Percentiles rank a stretch among this genome's conserved stretches.
phyloP scores from a whole-genome alignment of 345 rosid genomes.

The Euphorbia lathyris region DNA sequence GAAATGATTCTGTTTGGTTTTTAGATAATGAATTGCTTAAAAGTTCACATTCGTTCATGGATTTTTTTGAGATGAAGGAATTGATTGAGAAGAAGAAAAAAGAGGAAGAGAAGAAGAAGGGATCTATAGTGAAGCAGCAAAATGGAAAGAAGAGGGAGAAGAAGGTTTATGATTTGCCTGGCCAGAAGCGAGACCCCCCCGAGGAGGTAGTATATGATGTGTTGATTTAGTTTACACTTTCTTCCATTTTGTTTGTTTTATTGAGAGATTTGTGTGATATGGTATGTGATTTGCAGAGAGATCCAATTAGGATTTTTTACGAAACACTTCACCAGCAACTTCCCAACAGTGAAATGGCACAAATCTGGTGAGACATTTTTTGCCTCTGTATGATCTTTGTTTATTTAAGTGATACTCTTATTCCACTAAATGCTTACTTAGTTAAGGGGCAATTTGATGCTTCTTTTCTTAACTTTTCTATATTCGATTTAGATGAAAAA shows the following conservation, averaged over 20 bases:
- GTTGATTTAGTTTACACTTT: constrained; percentile 1
- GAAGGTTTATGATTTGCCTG: constrained; percentile 81
- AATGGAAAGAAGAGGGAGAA: constrained; percentile 59
- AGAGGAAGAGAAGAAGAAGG: constrained; percentile 38
- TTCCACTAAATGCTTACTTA: constrained; percentile 3
- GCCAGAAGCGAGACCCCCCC: constrained; percentile 86
- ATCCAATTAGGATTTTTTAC: constrained; percentile 82
- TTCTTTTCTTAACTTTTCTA: not conserved
- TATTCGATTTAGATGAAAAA: not conserved
- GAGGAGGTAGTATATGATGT: constrained; percentile 50
- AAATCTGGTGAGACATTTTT: constrained; percentile 66
- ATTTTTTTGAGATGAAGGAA: constrained; percentile 34
- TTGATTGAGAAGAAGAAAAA: constrained; percentile 47
- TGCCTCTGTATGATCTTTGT: not conserved
- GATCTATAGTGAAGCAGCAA: constrained; percentile 11
- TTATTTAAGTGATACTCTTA: not conserved
- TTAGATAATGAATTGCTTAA: not conserved
- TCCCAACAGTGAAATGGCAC: constrained; percentile 89
- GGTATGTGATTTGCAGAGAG: constrained; percentile 70
- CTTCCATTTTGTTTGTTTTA: not conserved
- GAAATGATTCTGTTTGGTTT: too few species aligned
- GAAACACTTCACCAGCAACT: constrained; percentile 74
- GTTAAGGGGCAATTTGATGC: not conserved
- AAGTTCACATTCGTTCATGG: not conserved
- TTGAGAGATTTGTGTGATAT: constrained; percentile 15